Conservation (phyloP, 2,329 filamentous ascomycete genomes). For the Sporothrix globosa region DNA sequence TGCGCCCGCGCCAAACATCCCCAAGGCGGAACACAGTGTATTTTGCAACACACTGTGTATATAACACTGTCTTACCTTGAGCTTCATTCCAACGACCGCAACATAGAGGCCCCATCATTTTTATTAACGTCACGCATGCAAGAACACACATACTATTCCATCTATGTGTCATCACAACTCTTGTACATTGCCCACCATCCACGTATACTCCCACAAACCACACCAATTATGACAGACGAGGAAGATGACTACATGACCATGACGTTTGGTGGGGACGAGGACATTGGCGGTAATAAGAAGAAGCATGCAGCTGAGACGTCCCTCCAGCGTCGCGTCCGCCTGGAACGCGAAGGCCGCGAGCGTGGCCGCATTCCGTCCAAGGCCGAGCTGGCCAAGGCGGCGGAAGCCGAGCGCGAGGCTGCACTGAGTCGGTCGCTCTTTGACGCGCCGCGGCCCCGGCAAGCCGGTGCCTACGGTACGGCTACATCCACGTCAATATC, state of each 20-base stretch:
- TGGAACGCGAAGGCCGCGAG: constrained; percentile 67
- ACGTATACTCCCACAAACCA: not conserved
- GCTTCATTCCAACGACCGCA: too few relatives aligned
- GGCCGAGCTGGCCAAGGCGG: constrained; percentile 76
- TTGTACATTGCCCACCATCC: too few relatives aligned
- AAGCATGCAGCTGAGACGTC: constrained; percentile 50
- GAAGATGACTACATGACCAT: constrained; percentile 98
- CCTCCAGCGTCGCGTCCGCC: constrained; percentile 57
- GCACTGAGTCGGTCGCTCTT: constrained; percentile 77
- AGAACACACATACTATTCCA: not conserved
- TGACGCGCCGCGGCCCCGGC: constrained; percentile 43
- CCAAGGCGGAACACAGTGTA: too few relatives aligned
- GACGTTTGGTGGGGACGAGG: constrained; percentile 72
- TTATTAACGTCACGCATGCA: not conserved
- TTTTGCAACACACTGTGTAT: too few relatives aligned
- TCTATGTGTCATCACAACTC: too few relatives aligned
- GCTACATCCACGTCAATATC: constrained; percentile 32
- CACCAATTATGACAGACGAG: constrained; percentile 51
- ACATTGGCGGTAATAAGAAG: constrained; percentile 40
- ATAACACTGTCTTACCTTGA: too few relatives aligned
- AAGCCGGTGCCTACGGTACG: constrained; percentile 35
- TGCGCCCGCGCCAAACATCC: too few relatives aligned
- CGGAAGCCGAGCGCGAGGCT: constrained; percentile 70
- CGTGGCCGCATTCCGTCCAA: constrained; percentile 76
- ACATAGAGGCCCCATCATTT: not conserved